These are phyloP conservation scores for Medicago ruthenica DNA, from an alignment of 306 rosid genomes.

Conservation along the genomic window DNA sequence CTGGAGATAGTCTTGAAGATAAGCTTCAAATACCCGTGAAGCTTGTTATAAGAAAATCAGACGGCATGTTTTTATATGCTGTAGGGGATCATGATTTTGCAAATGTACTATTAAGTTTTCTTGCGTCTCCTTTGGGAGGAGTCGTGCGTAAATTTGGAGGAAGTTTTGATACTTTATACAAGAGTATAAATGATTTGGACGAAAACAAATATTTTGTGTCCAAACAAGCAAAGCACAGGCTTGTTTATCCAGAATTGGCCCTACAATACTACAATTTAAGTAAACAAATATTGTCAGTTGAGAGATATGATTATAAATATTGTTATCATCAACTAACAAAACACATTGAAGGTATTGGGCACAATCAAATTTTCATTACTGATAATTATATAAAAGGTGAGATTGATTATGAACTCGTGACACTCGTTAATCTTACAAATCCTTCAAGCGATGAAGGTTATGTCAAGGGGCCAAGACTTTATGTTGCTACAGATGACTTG, in stretches of 20 bases:
- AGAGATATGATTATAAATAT: fast-evolving
- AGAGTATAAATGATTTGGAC: not conserved
- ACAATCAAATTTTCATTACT: not conserved
- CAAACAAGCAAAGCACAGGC: fast-evolving
- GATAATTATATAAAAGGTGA: too few relatives aligned
- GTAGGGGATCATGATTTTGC: too few relatives aligned
- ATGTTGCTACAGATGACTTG: not conserved
- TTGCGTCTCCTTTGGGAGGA: too few relatives aligned
- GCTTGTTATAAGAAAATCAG: not conserved
- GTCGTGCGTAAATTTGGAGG: not conserved
- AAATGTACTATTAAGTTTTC: too few relatives aligned
- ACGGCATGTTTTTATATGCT: too few relatives aligned
- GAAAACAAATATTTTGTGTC: not conserved
- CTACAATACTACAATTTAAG: not conserved
- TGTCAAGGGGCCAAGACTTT: not conserved
- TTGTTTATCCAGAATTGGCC: not conserved
- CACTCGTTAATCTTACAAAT: too few relatives aligned
- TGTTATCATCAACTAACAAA: not conserved
- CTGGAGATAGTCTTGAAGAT: too few relatives aligned
- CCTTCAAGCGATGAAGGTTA: not conserved
- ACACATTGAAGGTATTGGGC: not conserved
- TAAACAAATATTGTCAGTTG: not conserved
- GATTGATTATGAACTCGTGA: too few relatives aligned
- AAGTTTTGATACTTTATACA: not conserved
- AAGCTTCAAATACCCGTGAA: not conserved